Conservation (phyloP, 2,329 filamentous ascomycete species). For the Nothomitra cinnamomea region DNA sequence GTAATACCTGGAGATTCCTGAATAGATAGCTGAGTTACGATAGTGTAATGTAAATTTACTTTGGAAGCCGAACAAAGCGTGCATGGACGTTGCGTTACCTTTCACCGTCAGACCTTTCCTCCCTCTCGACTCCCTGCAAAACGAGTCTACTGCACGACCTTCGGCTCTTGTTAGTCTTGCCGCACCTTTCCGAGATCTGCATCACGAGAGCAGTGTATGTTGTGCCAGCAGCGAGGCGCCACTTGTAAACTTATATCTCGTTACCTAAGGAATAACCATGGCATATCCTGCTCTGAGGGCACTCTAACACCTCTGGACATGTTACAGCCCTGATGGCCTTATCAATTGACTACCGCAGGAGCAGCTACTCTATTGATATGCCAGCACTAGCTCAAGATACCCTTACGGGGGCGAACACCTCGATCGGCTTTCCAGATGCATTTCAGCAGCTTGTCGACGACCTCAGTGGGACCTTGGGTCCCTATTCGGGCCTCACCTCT, state of each 20-base stretch:
- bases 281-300: too few relatives aligned
- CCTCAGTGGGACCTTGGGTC: conserved; percentile 60
- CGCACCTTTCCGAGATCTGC: neutral
- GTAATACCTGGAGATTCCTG: too few relatives aligned
- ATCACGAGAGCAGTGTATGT: neutral
- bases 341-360: neutral
- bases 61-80: too few relatives aligned
- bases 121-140: too few relatives aligned
- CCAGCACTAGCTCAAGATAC: conserved; percentile 9
- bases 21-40: too few relatives aligned
- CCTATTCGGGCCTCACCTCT: conserved; percentile 65
- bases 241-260: neutral
- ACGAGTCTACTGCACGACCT: neutral
- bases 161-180: neutral
- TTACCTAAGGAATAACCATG: too few relatives aligned
- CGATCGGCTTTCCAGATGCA: conserved; percentile 10
- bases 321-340: neutral
- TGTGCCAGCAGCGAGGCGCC: neutral
- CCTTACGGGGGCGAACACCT: conserved; percentile 6
- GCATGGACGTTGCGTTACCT: too few relatives aligned
- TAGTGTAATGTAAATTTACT: too few relatives aligned
- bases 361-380: neutral
- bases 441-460: conserved; percentile 57
- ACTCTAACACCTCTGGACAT: too few relatives aligned
- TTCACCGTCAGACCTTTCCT: too few relatives aligned